phyloP scores from a whole-genome alignment of 129 eudicot species.

The Artemisia tridentata region DNA sequence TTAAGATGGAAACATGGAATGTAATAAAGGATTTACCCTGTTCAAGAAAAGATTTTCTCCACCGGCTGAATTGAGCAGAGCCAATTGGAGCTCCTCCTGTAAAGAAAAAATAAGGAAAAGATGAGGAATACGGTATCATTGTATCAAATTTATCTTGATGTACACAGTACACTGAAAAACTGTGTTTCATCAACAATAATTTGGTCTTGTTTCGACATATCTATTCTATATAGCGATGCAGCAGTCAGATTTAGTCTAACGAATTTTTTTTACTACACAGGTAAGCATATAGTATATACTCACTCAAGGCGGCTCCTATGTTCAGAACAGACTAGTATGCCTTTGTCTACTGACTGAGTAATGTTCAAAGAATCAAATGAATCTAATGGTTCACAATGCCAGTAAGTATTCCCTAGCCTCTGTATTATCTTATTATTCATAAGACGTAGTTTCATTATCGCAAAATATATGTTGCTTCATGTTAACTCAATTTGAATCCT shows the following conservation, averaged over 20 bases:
- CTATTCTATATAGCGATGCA: neutral
- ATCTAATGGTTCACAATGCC: too few species aligned
- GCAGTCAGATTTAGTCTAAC: neutral
- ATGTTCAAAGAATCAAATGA: too few species aligned
- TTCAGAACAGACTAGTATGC: neutral
- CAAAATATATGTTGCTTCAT: constrained; percentile 10
- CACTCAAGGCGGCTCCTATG: neutral
- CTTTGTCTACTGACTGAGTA: too few species aligned
- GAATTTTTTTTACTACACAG: neutral
- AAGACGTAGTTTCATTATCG: neutral
- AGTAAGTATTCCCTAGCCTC: too few species aligned
- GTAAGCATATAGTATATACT: neutral
- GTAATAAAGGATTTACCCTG: constrained; percentile 35
- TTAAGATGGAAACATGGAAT: constrained; percentile 11
- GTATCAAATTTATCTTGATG: neutral
- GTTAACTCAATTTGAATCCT: neutral
- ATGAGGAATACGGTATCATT: neutral
- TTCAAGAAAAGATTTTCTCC: constrained; percentile 51
- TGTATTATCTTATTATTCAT: neutral
- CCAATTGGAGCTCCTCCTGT: constrained; percentile 57
- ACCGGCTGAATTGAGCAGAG: constrained; percentile 40
- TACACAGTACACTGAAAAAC: neutral
- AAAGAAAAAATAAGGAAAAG: constrained; percentile 1
- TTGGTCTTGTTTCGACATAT: too few species aligned
- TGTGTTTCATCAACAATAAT: neutral